These are phyloP conservation scores for Malassezia slooffiae DNA, from an alignment of 1,284 basidiomycete genomes.

Conservation along the genomic window DNA sequence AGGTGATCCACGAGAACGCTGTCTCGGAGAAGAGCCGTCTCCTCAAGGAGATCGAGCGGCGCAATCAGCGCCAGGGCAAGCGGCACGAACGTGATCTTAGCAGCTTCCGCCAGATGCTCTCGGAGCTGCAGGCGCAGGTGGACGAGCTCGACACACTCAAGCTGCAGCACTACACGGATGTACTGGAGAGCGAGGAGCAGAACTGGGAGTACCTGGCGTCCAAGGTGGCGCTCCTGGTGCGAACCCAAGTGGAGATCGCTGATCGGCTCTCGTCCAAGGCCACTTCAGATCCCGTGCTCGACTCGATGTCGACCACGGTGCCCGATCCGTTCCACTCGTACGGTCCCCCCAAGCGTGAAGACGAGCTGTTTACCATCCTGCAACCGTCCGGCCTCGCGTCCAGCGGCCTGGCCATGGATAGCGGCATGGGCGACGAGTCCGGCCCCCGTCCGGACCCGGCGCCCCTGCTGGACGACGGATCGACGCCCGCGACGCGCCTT, in stretches of 20 bases:
- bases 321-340: slow-evolving; percentile 89
- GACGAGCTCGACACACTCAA: slow-evolving; percentile 74
- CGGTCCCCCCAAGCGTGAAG: slow-evolving; percentile 71
- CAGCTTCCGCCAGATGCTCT: slow-evolving; percentile 33
- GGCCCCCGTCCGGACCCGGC: no score
- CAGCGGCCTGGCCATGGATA: no score
- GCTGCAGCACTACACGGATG: slow-evolving; percentile 67
- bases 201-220: slow-evolving; percentile 77
- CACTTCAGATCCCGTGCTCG: slow-evolving; percentile 70
- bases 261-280: slow-evolving; percentile 79
- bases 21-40: slow-evolving; percentile 65
- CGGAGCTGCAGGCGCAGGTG: slow-evolving; percentile 71
- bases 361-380: slow-evolving; percentile 77
- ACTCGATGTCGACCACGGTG: slow-evolving; percentile 74
- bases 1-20: slow-evolving; percentile 37
- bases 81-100: slow-evolving; percentile 57
- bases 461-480: no score
- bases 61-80: slow-evolving; percentile 60
- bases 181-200: slow-evolving; percentile 81
- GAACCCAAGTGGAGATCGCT: slow-evolving; percentile 37
- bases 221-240: slow-evolving; percentile 36
- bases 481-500: no score
- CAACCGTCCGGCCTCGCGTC: slow-evolving; percentile 17
- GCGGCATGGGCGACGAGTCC: no score
- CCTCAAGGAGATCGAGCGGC: slow-evolving; percentile 77